These are phyloP conservation scores for Tetrapyrgos nigripes DNA, from an alignment of 1,284 basidiomycete species.

Conservation along the genomic window DNA sequence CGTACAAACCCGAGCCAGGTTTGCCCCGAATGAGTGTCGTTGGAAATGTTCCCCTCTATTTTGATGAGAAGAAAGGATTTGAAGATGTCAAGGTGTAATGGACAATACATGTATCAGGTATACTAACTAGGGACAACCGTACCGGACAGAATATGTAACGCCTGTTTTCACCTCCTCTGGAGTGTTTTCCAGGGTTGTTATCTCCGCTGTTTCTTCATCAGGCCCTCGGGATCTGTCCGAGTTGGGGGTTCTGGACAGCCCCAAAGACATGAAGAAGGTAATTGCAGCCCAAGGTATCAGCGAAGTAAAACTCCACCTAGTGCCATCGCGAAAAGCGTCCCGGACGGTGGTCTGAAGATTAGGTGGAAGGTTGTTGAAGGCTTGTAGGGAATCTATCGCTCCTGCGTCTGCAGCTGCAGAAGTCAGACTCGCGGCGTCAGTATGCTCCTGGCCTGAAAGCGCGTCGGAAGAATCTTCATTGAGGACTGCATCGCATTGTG, in stretches of 20 bases:
- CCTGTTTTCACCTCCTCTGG: no score
- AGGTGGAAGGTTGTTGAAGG: conserved; percentile 41
- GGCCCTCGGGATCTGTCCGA: no score
- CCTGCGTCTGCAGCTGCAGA: neutral
- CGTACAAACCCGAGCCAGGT: conserved; percentile 29
- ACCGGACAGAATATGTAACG: neutral
- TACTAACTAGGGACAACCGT: neutral
- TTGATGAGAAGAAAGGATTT: conserved; percentile 39
- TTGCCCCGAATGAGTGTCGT: conserved; percentile 36
- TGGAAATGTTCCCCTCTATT: conserved; percentile 32
- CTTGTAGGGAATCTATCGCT: conserved; percentile 25
- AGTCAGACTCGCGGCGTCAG: conserved; percentile 27
- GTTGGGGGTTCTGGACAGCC: conserved; percentile 43
- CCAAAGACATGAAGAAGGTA: conserved; percentile 40
- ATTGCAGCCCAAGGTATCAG: conserved; percentile 53
- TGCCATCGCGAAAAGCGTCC: conserved; percentile 47
- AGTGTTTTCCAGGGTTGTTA: no score
- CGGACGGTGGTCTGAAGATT: conserved; percentile 41
- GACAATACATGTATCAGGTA: neutral
- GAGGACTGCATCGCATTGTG: conserved; percentile 55
- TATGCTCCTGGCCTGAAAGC: conserved; percentile 30
- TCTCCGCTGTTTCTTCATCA: no score
- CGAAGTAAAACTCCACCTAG: conserved; percentile 51
- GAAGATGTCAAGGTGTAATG: conserved; percentile 28
- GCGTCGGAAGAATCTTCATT: conserved; percentile 38